Evolutionary conservation across 2,329 filamentous ascomycete species (phyloP).

Genomic region (Aureobasidium musti): DNA sequence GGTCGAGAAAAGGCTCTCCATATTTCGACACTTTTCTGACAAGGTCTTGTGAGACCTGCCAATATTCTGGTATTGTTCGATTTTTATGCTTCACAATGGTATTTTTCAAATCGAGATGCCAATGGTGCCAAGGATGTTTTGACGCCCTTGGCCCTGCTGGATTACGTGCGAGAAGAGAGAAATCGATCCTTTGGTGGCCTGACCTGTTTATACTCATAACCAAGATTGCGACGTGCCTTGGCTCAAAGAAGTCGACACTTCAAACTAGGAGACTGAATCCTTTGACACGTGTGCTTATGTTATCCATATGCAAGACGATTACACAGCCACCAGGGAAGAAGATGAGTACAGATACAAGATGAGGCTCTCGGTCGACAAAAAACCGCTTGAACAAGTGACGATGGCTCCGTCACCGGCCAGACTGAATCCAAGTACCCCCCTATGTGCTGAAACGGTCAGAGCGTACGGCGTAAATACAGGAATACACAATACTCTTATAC

Average conservation of each 20-base stretch:
- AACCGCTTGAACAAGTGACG: not conserved
- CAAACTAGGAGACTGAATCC: not conserved
- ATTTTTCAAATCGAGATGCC: not conserved
- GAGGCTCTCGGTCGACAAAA: not conserved
- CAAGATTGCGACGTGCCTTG: not conserved
- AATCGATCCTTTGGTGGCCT: conserved; percentile 4
- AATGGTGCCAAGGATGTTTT: not conserved
- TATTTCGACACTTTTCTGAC: not conserved
- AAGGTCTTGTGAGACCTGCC: not conserved
- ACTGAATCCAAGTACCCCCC: too few relatives aligned
- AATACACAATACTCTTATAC: too few relatives aligned
- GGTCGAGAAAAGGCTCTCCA: not conserved
- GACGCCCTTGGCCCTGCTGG: not conserved
- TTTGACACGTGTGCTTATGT: not conserved
- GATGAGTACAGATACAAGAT: not conserved
- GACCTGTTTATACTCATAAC: not conserved
- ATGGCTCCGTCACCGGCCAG: too few relatives aligned
- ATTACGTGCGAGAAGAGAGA: conserved; percentile 15
- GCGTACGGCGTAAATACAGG: too few relatives aligned
- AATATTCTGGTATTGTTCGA: not conserved
- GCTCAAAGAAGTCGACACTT: not conserved
- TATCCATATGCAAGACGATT: not conserved
- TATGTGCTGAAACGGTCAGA: too few relatives aligned
- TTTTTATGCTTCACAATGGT: not conserved
- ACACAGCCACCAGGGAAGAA: not conserved